Conservation (phyloP, 2,329 filamentous ascomycete genomes). For the Verticillium nubilum region DNA sequence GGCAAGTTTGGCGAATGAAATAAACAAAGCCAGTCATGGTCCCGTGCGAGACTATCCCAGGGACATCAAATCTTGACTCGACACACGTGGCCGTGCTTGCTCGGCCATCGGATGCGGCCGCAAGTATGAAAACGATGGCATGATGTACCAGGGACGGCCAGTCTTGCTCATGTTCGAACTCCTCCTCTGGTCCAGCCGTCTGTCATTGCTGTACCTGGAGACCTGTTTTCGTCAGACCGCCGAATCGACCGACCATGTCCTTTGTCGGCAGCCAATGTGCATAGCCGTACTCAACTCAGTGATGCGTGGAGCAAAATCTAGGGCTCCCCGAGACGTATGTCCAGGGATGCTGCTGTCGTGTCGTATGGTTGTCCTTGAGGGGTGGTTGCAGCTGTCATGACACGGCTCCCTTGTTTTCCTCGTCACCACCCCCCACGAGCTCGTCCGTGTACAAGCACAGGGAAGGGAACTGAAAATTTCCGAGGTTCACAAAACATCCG, state of each 20-base stretch:
- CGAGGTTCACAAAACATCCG: slow-evolving; percentile 11
- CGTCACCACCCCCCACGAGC: slow-evolving; percentile 22
- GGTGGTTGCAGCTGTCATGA: slow-evolving; percentile 35
- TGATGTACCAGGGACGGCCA: not conserved
- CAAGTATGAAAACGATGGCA: not conserved
- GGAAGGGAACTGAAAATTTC: slow-evolving; percentile 14
- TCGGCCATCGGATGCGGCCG: slow-evolving; percentile 10
- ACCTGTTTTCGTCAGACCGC: slow-evolving; percentile 13
- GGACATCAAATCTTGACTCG: slow-evolving; percentile 43
- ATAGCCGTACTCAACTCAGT: slow-evolving; percentile 21
- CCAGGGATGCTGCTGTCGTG: slow-evolving; percentile 17
- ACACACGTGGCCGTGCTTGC: slow-evolving; percentile 43
- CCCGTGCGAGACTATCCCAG: slow-evolving; percentile 26
- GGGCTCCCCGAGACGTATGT: slow-evolving; percentile 33
- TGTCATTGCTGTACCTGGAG: not conserved
- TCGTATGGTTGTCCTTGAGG: slow-evolving; percentile 22
- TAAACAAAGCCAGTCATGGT: slow-evolving; percentile 39
- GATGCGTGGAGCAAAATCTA: slow-evolving; percentile 23
- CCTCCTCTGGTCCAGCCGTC: not conserved
- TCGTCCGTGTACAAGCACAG: slow-evolving; percentile 30
- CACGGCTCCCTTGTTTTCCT: slow-evolving; percentile 24
- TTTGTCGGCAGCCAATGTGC: slow-evolving; percentile 26
- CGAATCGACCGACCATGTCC: slow-evolving; percentile 8
- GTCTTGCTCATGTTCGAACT: slow-evolving; percentile 1
- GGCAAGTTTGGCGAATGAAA: slow-evolving; percentile 19